A percentile compares a stretch with the other conserved stretches of the same genome.
Evolutionary conservation across 352 stramenopile genomes (phyloP).

Genomic region (Pythium dissimile): DNA sequence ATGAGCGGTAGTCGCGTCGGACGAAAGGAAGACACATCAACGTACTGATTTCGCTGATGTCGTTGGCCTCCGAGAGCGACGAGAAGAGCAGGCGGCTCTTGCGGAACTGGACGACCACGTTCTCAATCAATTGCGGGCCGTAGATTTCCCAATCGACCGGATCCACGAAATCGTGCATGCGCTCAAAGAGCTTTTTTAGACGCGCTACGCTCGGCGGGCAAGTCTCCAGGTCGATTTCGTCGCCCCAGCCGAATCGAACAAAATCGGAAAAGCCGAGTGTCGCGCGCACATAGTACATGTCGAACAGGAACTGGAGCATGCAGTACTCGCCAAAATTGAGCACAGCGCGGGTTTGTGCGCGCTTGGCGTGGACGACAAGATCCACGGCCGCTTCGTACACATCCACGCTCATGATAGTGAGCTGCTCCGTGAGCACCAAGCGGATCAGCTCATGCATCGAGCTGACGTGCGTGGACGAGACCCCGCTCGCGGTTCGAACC

Average conservation of each 20-base stretch:
- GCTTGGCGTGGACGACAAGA: slow-evolving; percentile 52
- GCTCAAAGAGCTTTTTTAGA: slow-evolving; percentile 64
- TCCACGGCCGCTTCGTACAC: slow-evolving; percentile 68
- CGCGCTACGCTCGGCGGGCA: slow-evolving; percentile 50
- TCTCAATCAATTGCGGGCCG: slow-evolving; percentile 78
- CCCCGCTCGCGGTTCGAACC: slow-evolving; percentile 39
- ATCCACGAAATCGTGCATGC: slow-evolving; percentile 82
- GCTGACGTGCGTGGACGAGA: slow-evolving; percentile 40
- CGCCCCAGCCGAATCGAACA: slow-evolving; percentile 84
- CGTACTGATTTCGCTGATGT: slow-evolving; percentile 85
- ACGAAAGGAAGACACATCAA: neutral
- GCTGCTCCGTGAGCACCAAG: slow-evolving; percentile 67
- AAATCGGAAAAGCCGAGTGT: slow-evolving; percentile 85
- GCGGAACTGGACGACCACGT: slow-evolving; percentile 83
- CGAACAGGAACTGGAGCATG: slow-evolving; percentile 84
- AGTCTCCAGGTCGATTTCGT: slow-evolving; percentile 62
- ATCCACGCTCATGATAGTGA: slow-evolving; percentile 70
- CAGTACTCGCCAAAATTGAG: slow-evolving; percentile 85
- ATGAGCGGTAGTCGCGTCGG: too few species aligned
- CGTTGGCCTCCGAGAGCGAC: slow-evolving; percentile 74
- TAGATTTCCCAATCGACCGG: slow-evolving; percentile 89
- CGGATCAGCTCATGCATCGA: slow-evolving; percentile 68
- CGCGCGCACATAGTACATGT: slow-evolving; percentile 88
- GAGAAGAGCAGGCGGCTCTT: slow-evolving; percentile 85
- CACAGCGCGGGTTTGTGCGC: slow-evolving; percentile 36